phyloP scores from a whole-genome alignment of 805 yeast genomes.

The Yarrowia phangngaensis region DNA sequence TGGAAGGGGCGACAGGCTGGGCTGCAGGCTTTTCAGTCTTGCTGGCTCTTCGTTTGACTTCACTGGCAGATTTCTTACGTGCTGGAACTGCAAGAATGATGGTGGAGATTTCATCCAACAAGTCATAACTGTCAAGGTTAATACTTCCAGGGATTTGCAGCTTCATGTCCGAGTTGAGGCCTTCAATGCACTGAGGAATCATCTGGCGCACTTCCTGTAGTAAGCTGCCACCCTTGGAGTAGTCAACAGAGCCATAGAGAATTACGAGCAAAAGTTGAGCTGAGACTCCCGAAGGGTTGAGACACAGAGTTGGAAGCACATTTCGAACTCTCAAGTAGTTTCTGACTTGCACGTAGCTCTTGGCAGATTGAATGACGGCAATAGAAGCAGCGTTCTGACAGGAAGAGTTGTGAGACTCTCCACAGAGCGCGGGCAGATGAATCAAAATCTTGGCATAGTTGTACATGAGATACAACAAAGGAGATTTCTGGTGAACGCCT shows the following conservation, averaged over 20 bases:
- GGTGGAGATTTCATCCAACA: conserved; percentile 32
- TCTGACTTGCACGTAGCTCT: conserved; percentile 35
- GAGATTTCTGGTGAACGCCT: conserved; percentile 37
- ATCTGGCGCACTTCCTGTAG: conserved; percentile 64
- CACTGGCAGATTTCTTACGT: conserved; percentile 6
- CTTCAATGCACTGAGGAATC: conserved; percentile 39
- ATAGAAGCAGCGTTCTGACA: conserved; percentile 36
- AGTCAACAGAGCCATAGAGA: conserved; percentile 64
- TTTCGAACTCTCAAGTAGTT: conserved; percentile 34
- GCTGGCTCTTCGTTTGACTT: conserved; percentile 2
- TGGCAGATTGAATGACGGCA: conserved; percentile 39
- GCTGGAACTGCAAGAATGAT: conserved; percentile 28
- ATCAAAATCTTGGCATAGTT: conserved; percentile 61
- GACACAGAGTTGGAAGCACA: conserved; percentile 35
- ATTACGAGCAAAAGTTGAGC: conserved; percentile 35
- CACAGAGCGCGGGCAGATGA: conserved; percentile 50
- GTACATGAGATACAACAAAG: conserved; percentile 53
- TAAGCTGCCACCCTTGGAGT: conserved; percentile 76
- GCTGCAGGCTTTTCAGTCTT: neutral
- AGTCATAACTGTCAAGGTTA: conserved; percentile 28
- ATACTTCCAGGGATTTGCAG: conserved; percentile 32
- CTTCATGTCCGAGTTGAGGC: conserved; percentile 31
- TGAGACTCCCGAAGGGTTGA: conserved; percentile 34
- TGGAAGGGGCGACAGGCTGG: neutral
- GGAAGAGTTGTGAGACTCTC: conserved; percentile 21